phyloP scores from a whole-genome alignment of 306 rosid genomes.

The Gynostemma pentaphyllum region DNA sequence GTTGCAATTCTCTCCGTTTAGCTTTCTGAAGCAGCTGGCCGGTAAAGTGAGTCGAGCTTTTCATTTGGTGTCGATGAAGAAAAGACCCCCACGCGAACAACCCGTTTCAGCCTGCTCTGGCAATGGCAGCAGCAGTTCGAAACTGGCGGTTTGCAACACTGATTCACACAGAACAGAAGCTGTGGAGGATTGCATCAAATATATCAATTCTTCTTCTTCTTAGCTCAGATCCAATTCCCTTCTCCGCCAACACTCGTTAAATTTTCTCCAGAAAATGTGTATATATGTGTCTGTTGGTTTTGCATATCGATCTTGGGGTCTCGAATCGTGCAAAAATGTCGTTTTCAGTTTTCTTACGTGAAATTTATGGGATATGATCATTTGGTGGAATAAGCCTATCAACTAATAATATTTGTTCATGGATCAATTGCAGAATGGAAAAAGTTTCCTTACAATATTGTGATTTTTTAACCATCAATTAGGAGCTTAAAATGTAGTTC shows the following conservation, averaged over 20 bases:
- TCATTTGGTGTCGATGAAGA: slow-evolving; percentile 23
- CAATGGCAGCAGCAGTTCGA: slow-evolving; percentile 23
- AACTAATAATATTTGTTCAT: background rate
- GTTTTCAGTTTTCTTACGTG: background rate
- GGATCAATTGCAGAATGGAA: background rate
- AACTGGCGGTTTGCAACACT: slow-evolving; percentile 16
- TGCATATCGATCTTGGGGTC: background rate
- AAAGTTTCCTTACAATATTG: background rate
- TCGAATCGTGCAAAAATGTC: background rate
- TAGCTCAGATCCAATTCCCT: slow-evolving; percentile 55
- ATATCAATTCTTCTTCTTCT: slow-evolving; percentile 60
- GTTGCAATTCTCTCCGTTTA: slow-evolving; percentile 22
- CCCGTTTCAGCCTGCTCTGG: slow-evolving; percentile 19
- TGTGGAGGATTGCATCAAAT: slow-evolving; percentile 81
- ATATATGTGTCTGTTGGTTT: background rate
- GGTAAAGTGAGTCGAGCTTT: slow-evolving; percentile 36
- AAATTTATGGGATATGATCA: background rate
- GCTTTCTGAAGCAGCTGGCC: slow-evolving; percentile 47
- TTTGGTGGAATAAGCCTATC: slow-evolving; percentile 8
- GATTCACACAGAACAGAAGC: slow-evolving; percentile 66
- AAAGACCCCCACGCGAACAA: slow-evolving; percentile 18
- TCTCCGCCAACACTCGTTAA: slow-evolving; percentile 16
- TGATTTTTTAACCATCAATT: too few relatives aligned
- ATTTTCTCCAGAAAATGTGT: background rate
- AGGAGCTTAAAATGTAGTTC: too few relatives aligned